Conservation (phyloP, 805 yeast genomes). For the Metschnikowia proteae region DNA sequence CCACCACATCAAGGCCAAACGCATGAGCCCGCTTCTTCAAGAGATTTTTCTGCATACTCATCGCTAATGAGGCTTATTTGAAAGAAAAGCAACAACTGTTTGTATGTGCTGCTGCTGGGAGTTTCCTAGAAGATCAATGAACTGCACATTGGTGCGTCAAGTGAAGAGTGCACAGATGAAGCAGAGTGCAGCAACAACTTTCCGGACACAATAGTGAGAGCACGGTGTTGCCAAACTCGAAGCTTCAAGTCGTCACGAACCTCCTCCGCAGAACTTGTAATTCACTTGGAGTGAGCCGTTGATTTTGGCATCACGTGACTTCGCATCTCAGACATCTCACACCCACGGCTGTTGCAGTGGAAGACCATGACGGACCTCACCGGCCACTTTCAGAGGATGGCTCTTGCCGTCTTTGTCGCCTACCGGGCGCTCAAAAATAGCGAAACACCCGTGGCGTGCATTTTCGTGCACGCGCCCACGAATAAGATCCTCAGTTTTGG, state of each 20-base stretch:
- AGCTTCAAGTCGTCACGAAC: not conserved
- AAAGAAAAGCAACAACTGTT: not conserved
- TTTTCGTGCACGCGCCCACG: conserved; percentile 40
- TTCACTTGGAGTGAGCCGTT: not conserved
- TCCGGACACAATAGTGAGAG: not conserved
- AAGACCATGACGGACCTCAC: conserved; percentile 8
- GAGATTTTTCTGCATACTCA: conserved; percentile 10
- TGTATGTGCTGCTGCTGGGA: not conserved
- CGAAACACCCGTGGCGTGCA: conserved; percentile 85
- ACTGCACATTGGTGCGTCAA: not conserved
- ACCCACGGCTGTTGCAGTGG: not conserved
- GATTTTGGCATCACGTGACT: conserved; percentile 1
- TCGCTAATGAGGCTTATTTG: not conserved
- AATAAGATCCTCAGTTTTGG: conserved; percentile 65
- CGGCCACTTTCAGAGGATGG: conserved; percentile 42
- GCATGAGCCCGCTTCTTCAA: conserved; percentile 7
- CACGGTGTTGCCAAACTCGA: too few relatives aligned
- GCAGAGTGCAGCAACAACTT: not conserved
- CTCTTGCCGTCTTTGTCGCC: conserved; percentile 53
- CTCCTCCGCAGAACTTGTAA: not conserved
- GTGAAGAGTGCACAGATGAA: not conserved
- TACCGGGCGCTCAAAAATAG: conserved; percentile 56
- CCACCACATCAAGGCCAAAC: conserved; percentile 11
- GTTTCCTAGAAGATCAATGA: not conserved
- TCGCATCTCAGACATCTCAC: conserved; percentile 2